A percentile compares a stretch with the other conserved stretches of the same genome.
Conservation (phyloP, 75 land plant species). For the Picea sitchensis region DNA sequence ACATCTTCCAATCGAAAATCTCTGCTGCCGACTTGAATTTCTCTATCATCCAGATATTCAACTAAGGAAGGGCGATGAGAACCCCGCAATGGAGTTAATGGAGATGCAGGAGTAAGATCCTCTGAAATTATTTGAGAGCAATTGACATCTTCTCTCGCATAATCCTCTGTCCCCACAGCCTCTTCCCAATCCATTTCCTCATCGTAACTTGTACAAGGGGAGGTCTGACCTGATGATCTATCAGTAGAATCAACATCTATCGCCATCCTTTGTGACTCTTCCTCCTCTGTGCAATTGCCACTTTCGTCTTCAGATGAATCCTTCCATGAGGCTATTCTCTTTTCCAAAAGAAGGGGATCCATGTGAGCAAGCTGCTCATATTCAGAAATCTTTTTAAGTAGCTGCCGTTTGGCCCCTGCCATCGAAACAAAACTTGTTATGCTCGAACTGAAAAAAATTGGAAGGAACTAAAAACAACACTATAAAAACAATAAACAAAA, state of each 20-base stretch:
- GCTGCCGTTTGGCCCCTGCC: constrained; percentile 1
- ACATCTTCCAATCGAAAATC: background rate
- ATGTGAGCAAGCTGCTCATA: constrained; percentile 6
- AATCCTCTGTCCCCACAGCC: background rate
- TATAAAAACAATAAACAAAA: background rate
- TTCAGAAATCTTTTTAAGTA: background rate
- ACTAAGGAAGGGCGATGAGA: background rate
- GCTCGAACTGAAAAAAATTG: background rate
- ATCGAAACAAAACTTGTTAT: background rate
- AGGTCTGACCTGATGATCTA: background rate
- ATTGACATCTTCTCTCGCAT: background rate
- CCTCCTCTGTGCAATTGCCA: background rate
- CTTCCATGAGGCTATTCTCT: background rate
- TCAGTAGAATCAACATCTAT: background rate
- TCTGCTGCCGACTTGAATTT: background rate
- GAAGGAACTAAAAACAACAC: background rate
- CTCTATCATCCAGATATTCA: background rate
- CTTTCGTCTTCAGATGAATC: background rate
- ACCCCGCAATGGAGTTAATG: background rate
- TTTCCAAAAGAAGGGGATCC: constrained; percentile 1
- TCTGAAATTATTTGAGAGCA: background rate
- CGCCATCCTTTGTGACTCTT: background rate
- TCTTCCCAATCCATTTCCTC: constrained; percentile 4
- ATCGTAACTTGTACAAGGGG: background rate
- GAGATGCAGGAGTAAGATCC: background rate